phyloP scores from a whole-genome alignment of 1,284 basidiomycete genomes.

The Sporisorium graminicola region DNA sequence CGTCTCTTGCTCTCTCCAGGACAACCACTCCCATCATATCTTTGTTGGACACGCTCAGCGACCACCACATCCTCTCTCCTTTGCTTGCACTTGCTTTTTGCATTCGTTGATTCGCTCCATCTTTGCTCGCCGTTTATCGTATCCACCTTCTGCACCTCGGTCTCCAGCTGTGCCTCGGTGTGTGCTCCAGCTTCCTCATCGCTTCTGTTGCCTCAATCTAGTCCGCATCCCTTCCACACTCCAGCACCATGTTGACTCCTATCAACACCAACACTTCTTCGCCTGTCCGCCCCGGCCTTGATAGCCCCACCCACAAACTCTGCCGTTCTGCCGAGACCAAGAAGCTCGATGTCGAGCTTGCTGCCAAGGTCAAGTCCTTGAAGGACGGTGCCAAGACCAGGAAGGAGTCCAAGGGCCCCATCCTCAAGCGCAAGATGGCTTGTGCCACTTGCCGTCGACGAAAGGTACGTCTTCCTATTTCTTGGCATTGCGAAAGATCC shows the following conservation, averaged over 20 bases:
- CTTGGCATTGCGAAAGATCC: neutral
- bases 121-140: conserved; percentile 21
- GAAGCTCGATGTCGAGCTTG: conserved; percentile 49
- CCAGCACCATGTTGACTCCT: conserved; percentile 45
- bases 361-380: conserved; percentile 47
- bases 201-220: neutral
- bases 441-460: conserved; percentile 54
- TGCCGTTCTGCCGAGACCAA: conserved; percentile 45
- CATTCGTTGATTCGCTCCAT: conserved; percentile 22
- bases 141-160: conserved; percentile 26
- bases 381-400: conserved; percentile 47
- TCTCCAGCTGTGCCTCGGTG: conserved; percentile 6
- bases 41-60: conserved; percentile 11
- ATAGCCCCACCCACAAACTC: conserved; percentile 50
- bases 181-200: conserved; percentile 9
- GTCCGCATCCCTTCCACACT: neutral
- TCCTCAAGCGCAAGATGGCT: conserved; percentile 56
- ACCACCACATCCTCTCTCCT: conserved; percentile 7
- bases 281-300: conserved; percentile 31
- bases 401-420: conserved; percentile 53
- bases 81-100: conserved; percentile 18
- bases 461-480: conserved; percentile 37
- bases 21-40: conserved; percentile 43
- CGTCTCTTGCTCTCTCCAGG: conserved; percentile 8
- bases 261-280: conserved; percentile 50